A percentile compares a stretch with the other conserved stretches of the same genome.
Conservation (phyloP, 2,329 filamentous ascomycete genomes). For the Cladosporium austrohemisphaericum region DNA sequence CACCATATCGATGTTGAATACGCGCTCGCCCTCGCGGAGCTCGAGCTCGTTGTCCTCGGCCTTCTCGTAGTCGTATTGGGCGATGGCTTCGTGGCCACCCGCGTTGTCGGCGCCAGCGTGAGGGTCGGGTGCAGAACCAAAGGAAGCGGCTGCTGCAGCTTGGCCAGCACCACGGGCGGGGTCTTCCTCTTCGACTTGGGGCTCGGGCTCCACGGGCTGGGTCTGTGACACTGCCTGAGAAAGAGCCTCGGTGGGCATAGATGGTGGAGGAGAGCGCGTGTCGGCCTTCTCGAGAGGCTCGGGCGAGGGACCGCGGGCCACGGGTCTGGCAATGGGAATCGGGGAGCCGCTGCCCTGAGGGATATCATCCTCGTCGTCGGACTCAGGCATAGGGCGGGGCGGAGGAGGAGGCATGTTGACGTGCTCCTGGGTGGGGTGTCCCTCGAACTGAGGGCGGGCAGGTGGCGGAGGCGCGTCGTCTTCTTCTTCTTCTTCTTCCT, state of each 20-base stretch:
- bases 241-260: slow-evolving; percentile 63
- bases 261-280: slow-evolving; percentile 45
- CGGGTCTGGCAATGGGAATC: slow-evolving; percentile 80
- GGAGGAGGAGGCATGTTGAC: slow-evolving; percentile 44
- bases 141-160: slow-evolving; percentile 43
- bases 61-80: slow-evolving; percentile 96
- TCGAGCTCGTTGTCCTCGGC: slow-evolving; percentile 97
- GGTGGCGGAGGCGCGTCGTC: not conserved
- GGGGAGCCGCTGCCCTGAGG: slow-evolving; percentile 61
- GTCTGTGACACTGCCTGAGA: slow-evolving; percentile 61
- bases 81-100: slow-evolving; percentile 67
- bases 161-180: slow-evolving; percentile 52
- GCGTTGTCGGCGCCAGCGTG: slow-evolving; percentile 31
- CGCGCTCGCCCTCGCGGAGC: slow-evolving; percentile 78
- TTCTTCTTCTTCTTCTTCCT: slow-evolving; percentile 20
- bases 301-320: slow-evolving; percentile 59
- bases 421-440: slow-evolving; percentile 50
- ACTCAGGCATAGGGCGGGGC: slow-evolving; percentile 34
- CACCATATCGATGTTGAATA: slow-evolving; percentile 93
- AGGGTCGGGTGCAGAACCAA: slow-evolving; percentile 40
- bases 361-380: slow-evolving; percentile 36
- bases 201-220: slow-evolving; percentile 62
- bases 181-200: slow-evolving; percentile 55
- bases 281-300: slow-evolving; percentile 50
- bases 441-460: slow-evolving; percentile 29